Percentiles rank a stretch among this genome's conserved stretches.
phyloP scores from a whole-genome alignment of 495 filamentous ascomycete species.

The Schizothecium vesticola region DNA sequence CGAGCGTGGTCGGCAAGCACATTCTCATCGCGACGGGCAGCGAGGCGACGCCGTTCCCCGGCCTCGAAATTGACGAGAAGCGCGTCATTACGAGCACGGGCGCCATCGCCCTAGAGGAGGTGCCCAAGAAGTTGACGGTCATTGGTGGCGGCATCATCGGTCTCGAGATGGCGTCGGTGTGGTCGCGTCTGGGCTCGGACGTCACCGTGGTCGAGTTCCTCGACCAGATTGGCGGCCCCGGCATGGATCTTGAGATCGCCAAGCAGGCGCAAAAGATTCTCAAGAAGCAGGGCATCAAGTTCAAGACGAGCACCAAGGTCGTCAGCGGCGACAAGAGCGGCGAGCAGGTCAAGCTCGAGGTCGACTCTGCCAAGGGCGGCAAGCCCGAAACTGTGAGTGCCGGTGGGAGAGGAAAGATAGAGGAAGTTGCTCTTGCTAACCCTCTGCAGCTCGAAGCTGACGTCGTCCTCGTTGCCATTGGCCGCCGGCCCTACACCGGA shows the following conservation, averaged over 20 bases:
- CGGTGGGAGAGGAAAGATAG: not conserved
- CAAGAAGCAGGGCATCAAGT: slow-evolving; percentile 94
- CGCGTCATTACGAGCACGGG: slow-evolving; percentile 94
- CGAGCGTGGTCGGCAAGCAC: slow-evolving; percentile 80
- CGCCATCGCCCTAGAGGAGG: slow-evolving; percentile 79
- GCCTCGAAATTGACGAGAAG: slow-evolving; percentile 94
- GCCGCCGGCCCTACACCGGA: slow-evolving; percentile 87
- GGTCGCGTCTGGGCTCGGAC: slow-evolving; percentile 86
- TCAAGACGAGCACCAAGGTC: slow-evolving; percentile 97
- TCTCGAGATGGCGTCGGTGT: slow-evolving; percentile 98
- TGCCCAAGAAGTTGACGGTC: slow-evolving; percentile 96
- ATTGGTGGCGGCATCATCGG: slow-evolving; percentile 99
- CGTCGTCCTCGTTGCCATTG: slow-evolving; percentile 95
- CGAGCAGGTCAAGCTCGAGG: slow-evolving; percentile 67
- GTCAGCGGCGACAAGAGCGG: slow-evolving; percentile 73
- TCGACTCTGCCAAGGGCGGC: slow-evolving; percentile 93
- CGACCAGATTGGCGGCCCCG: slow-evolving; percentile 91
- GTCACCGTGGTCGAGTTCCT: slow-evolving; percentile 98
- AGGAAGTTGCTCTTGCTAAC: slow-evolving; percentile 1
- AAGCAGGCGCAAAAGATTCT: slow-evolving; percentile 92
- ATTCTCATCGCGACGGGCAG: slow-evolving; percentile 95
- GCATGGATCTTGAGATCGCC: slow-evolving; percentile 92
- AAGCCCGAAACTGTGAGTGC: slow-evolving; percentile 77
- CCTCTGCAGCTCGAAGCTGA: slow-evolving; percentile 79
- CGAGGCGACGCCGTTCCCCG: slow-evolving; percentile 93